These are phyloP conservation scores for Rhynchosporium graminicola DNA, from an alignment of 2,329 filamentous ascomycete genomes.

Conservation along the genomic window DNA sequence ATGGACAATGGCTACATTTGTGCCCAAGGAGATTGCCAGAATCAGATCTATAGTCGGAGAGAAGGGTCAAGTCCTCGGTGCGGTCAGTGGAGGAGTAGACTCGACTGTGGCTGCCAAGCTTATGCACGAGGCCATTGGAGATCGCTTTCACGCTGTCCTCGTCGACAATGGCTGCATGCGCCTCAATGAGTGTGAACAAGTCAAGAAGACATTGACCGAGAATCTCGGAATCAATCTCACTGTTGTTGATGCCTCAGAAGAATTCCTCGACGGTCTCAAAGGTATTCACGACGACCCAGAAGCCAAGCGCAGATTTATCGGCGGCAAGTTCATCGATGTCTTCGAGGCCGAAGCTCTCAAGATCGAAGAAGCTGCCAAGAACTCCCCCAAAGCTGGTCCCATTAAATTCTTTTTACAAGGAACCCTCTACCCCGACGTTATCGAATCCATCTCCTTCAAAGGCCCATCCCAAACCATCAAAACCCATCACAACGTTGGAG, in stretches of 20 bases:
- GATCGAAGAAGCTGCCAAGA: conserved; percentile 71
- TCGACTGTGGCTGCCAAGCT: conserved; percentile 78
- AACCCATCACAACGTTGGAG: conserved; percentile 71
- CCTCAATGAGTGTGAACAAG: conserved; percentile 78
- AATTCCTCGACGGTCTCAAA: conserved; percentile 74
- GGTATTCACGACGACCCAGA: conserved; percentile 78
- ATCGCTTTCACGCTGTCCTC: conserved; percentile 77
- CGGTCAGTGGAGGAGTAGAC: conserved; percentile 83
- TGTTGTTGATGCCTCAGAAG: conserved; percentile 75
- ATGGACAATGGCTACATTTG: conserved; percentile 87
- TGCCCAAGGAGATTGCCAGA: conserved; percentile 75
- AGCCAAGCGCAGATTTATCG: conserved; percentile 89
- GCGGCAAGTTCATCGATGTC: conserved; percentile 73
- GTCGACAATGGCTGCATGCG: conserved; percentile 86
- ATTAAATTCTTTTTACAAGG: conserved; percentile 89
- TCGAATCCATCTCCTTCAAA: conserved; percentile 69
- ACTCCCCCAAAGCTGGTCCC: conserved; percentile 67
- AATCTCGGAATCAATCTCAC: conserved; percentile 90
- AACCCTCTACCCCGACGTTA: conserved; percentile 64
- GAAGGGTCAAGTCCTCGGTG: conserved; percentile 76
- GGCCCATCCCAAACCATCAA: conserved; percentile 72
- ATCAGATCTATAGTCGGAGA: conserved; percentile 82
- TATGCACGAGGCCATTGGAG: conserved; percentile 83
- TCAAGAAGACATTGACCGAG: conserved; percentile 75
- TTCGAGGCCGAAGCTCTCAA: conserved; percentile 78